Base-by-base conservation (phyloP, 2,329 filamentous ascomycete genomes). In the Aspergillus sp. region DNA sequence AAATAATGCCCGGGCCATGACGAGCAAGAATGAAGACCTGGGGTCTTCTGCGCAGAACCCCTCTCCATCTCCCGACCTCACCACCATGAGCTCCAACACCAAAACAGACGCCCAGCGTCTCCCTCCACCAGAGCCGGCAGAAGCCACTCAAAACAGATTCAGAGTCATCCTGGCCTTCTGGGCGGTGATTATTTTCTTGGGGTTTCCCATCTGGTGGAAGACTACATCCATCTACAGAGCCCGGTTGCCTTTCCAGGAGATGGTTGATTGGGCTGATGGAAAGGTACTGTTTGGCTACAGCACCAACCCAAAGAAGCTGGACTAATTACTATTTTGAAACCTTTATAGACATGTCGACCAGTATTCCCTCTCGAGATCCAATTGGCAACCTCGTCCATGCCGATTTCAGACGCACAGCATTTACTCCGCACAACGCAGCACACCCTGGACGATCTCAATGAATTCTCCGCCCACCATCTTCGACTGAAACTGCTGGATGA, bases 181-280 rank as follows among this genome's bases (percentile, higher is more conserved):
- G 93, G 73, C 82, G 5, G 82, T 97, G 32, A 88, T 95, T 6
- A 64, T 95, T 6, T 78, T 85, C 28, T 70, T 98, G 5, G 93
- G 93, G 3, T 66, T 98, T 52, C 93, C 93, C 45, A 85, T 95
- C 78, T 98, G 93, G 93, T 94, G 89, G 83, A 83, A 83, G 65
- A 97, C 93, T 0, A 98, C 93, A 4, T 86, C 87, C 0, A 95
- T 97, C 43, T 90, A 95, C 66, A 81, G 93, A 43, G 90, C 91
- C 9, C 78, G 83, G 36, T 72, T 98, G 54, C 93, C 93, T 5
- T 67, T 96, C 53, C 78, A 86, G 60, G 79, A 83, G 43, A 98
- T 98, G 93, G 79, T 86, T 54, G 79, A 86, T 49, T 97, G 93
- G 91, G 87, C 89, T 7, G 87, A 94, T 59, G 90, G 90, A 52